Conservation (phyloP, 352 stramenopile genomes). For the Phytophthora palmivora region DNA sequence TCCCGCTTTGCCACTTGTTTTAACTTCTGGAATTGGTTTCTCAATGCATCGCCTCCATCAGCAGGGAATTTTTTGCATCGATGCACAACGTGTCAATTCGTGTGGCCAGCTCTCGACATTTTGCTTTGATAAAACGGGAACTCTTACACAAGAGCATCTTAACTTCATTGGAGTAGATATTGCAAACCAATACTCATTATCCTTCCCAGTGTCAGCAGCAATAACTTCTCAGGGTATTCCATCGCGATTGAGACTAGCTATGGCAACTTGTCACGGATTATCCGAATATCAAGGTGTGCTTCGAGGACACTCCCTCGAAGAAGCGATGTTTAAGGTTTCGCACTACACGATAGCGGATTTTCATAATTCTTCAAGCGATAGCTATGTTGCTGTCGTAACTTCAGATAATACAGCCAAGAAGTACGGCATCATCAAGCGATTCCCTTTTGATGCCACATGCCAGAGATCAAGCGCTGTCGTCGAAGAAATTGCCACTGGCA, state of each 20-base stretch:
- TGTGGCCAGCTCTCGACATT: conserved; percentile 58
- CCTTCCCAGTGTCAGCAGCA: too few species aligned
- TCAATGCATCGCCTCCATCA: conserved; percentile 46
- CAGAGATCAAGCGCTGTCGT: too few species aligned
- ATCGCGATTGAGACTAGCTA: conserved; percentile 33
- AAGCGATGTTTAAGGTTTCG: conserved; percentile 51
- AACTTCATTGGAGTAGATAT: conserved; percentile 41
- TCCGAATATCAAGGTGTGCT: conserved; percentile 41
- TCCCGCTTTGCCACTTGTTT: conserved; percentile 61
- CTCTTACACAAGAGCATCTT: conserved; percentile 50
- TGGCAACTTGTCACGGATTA: conserved; percentile 60
- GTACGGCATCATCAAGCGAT: conserved; percentile 58
- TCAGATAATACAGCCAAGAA: too few species aligned
- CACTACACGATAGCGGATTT: background rate
- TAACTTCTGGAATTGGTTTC: conserved; percentile 66
- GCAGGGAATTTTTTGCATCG: conserved; percentile 63
- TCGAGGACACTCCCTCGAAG: conserved; percentile 57
- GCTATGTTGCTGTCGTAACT: too few species aligned
- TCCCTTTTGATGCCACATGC: conserved; percentile 53
- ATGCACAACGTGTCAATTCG: conserved; percentile 62
- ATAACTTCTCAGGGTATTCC: conserved; percentile 5
- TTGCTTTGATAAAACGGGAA: conserved; percentile 75
- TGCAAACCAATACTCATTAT: conserved; percentile 1
- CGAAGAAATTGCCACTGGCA: too few species aligned
- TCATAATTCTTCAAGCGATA: too few species aligned